Conservation (phyloP, 164 flowering plant species). For the Taxillus chinensis region DNA sequence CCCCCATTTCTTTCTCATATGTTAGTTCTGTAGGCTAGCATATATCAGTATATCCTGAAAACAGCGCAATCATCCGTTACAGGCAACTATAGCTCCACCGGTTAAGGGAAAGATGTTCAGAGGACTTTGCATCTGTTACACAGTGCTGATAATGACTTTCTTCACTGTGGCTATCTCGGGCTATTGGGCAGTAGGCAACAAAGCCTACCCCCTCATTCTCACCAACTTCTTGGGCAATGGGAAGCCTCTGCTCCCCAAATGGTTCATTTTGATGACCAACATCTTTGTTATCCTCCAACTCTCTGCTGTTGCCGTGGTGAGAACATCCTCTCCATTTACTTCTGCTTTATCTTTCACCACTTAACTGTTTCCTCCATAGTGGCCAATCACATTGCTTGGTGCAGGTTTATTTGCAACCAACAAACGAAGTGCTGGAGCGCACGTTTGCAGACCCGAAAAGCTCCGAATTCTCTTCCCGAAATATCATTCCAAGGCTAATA, state of each 20-base stretch:
- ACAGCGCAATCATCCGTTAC: background rate
- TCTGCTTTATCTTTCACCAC: background rate
- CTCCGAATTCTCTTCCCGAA: conserved; percentile 49
- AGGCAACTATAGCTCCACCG: conserved; percentile 91
- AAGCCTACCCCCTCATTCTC: conserved; percentile 37
- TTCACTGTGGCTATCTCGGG: conserved; percentile 82
- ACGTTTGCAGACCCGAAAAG: conserved; percentile 43
- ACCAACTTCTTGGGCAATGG: conserved; percentile 49
- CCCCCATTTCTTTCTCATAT: no score
- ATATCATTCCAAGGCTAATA: conserved; percentile 50
- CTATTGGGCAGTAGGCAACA: conserved; percentile 93
- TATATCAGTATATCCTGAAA: no score
- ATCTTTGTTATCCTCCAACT: conserved; percentile 54
- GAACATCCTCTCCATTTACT: conserved; percentile 1
- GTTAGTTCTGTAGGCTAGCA: no score
- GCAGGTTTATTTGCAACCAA: conserved; percentile 82
- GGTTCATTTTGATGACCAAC: conserved; percentile 58
- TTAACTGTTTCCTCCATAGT: background rate
- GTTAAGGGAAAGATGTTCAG: conserved; percentile 93
- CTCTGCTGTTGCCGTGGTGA: conserved; percentile 68
- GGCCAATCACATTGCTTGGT: background rate
- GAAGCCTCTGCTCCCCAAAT: conserved; percentile 45
- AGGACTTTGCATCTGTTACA: conserved; percentile 70
- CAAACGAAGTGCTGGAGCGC: conserved; percentile 62
- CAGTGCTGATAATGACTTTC: conserved; percentile 47